Percentiles rank a stretch among this genome's conserved stretches.
phyloP scores from a whole-genome alignment of 1,284 basidiomycete genomes.

The Jaminaea rosea region DNA sequence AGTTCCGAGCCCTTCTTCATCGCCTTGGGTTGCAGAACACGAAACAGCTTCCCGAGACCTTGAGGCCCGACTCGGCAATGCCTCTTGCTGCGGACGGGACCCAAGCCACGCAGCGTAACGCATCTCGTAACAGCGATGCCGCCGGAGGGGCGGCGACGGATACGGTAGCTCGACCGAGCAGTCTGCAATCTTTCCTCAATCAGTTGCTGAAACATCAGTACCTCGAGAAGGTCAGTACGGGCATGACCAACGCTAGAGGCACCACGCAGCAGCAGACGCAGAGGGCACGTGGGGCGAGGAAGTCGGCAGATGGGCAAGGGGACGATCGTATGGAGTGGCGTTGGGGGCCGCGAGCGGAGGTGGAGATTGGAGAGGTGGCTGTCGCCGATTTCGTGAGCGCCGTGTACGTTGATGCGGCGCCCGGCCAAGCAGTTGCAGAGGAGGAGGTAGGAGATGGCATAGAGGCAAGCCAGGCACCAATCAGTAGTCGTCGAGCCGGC shows the following conservation, averaged over 20 bases:
- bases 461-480: background rate
- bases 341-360: constrained; percentile 44
- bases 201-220: constrained; percentile 34
- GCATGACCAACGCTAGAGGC: constrained; percentile 1
- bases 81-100: background rate
- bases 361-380: constrained; percentile 38
- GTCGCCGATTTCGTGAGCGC: constrained; percentile 36
- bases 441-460: background rate
- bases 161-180: background rate
- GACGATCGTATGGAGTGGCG: constrained; percentile 40
- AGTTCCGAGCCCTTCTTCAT: constrained; percentile 11
- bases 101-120: background rate
- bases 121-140: background rate
- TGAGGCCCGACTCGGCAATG: background rate
- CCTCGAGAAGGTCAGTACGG: constrained; percentile 21
- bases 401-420: constrained; percentile 21
- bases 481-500: background rate
- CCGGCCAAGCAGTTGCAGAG: background rate
- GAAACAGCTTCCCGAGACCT: background rate
- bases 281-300: background rate
- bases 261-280: constrained; percentile 1
- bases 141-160: background rate
- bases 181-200: constrained; percentile 26
- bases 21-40: constrained; percentile 7
- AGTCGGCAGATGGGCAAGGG: background rate